phyloP scores from a whole-genome alignment of 2,329 filamentous ascomycete species.

The Xylaria digitata region DNA sequence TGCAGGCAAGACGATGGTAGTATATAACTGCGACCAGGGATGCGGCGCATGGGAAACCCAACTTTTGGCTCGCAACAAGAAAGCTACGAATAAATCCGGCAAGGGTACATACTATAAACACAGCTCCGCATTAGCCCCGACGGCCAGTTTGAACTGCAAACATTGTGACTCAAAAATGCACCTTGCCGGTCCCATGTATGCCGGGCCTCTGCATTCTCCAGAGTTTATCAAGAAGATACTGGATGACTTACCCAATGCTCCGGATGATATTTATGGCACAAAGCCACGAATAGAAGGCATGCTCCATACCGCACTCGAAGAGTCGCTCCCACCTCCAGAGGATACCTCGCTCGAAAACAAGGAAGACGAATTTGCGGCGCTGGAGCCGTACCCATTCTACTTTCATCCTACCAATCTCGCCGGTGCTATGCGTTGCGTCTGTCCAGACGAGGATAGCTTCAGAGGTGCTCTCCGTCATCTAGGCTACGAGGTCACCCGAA shows the following conservation, averaged over 20 bases:
- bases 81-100: slow-evolving; percentile 76
- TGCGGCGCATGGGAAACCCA: slow-evolving; percentile 94
- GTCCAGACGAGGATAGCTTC: slow-evolving; percentile 81
- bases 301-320: slow-evolving; percentile 88
- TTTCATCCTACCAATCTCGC: slow-evolving; percentile 80
- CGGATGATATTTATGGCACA: slow-evolving; percentile 80
- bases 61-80: slow-evolving; percentile 76
- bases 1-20: slow-evolving; percentile 89
- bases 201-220: slow-evolving; percentile 84
- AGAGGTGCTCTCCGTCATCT: slow-evolving; percentile 83
- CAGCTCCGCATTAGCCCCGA: slow-evolving; percentile 76
- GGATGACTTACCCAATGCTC: slow-evolving; percentile 73
- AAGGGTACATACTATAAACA: slow-evolving; percentile 81
- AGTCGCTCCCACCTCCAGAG: slow-evolving; percentile 58
- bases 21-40: slow-evolving; percentile 89
- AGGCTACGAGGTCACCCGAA: slow-evolving; percentile 85
- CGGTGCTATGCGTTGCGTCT: slow-evolving; percentile 80
- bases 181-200: slow-evolving; percentile 94
- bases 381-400: slow-evolving; percentile 87
- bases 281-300: slow-evolving; percentile 87
- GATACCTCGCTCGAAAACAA: slow-evolving; percentile 42
- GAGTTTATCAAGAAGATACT: slow-evolving; percentile 85
- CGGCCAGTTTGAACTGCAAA: slow-evolving; percentile 73
- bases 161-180: slow-evolving; percentile 92
- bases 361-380: slow-evolving; percentile 67